A percentile compares a stretch with the other conserved stretches of the same genome.
Conservation (phyloP, 192 early-diverging fungal species). For the Gaertneriomyces sp. region DNA sequence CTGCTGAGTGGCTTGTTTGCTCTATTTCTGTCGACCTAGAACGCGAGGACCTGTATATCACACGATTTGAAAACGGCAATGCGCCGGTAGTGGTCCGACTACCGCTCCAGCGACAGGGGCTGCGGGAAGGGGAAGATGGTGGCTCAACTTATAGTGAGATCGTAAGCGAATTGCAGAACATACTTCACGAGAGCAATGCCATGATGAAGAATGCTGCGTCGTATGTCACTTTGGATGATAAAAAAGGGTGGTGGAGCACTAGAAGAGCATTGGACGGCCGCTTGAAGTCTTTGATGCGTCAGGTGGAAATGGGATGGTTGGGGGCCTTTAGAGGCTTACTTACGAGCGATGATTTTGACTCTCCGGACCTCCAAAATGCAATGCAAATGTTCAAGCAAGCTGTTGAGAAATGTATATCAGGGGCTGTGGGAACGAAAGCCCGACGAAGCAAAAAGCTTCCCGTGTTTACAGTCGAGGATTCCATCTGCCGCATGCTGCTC, state of each 20-base stretch:
- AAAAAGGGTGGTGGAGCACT: conserved; percentile 77
- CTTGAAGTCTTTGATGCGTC: conserved; percentile 56
- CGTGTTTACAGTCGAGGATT: conserved; percentile 54
- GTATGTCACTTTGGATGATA: conserved; percentile 50
- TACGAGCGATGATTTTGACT: conserved; percentile 22
- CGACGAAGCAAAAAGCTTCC: conserved; percentile 12
- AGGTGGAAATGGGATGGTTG: conserved; percentile 79
- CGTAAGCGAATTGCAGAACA: conserved; percentile 59
- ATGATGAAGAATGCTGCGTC: conserved; percentile 49
- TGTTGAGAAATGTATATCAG: conserved; percentile 47
- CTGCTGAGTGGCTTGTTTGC: conserved; percentile 71
- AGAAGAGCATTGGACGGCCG: conserved; percentile 68
- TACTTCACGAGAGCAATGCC: conserved; percentile 67
- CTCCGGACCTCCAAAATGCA: not conserved
- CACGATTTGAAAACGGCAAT: conserved; percentile 35
- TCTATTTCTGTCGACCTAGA: conserved; percentile 71
- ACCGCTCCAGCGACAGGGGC: conserved; percentile 62
- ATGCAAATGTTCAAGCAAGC: conserved; percentile 41
- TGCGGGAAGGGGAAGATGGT: conserved; percentile 36
- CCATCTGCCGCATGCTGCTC: conserved; percentile 54
- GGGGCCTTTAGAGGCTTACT: conserved; percentile 70
- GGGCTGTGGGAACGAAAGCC: conserved; percentile 36
- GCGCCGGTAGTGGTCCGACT: conserved; percentile 65
- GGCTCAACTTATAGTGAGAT: conserved; percentile 49
- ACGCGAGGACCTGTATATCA: conserved; percentile 66